phyloP scores from a whole-genome alignment of 2,329 filamentous ascomycete species.

The Ceratocystis cacaofunesta region DNA sequence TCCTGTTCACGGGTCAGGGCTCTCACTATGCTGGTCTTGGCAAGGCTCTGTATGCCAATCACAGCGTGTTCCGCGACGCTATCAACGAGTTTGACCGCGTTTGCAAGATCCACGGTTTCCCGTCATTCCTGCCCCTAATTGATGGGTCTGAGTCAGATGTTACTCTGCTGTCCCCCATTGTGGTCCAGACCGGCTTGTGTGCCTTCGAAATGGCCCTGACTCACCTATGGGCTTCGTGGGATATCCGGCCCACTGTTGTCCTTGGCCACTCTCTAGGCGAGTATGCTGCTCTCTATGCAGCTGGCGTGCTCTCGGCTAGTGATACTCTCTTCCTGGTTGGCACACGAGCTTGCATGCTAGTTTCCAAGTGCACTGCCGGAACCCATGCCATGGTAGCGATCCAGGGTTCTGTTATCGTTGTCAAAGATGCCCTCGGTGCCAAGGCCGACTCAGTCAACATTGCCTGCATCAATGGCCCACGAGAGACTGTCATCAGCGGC shows the following conservation, averaged over 20 bases:
- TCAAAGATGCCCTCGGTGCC: slow-evolving; percentile 37
- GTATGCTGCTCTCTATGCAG: slow-evolving; percentile 56
- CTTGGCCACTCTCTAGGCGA: slow-evolving; percentile 54
- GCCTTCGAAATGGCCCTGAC: slow-evolving; percentile 44
- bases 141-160: slow-evolving; percentile 31
- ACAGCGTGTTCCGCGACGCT: slow-evolving; percentile 34
- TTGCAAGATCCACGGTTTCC: slow-evolving; percentile 36
- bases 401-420: slow-evolving; percentile 34
- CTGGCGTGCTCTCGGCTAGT: slow-evolving; percentile 54
- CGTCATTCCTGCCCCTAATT: slow-evolving; percentile 37
- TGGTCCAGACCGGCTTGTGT: slow-evolving; percentile 39
- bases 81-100: slow-evolving; percentile 44
- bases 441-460: slow-evolving; percentile 30
- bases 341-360: slow-evolving; percentile 47
- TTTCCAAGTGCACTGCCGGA: slow-evolving; percentile 47
- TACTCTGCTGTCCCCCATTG: slow-evolving; percentile 32
- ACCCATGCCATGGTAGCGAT: slow-evolving; percentile 47
- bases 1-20: slow-evolving; percentile 44
- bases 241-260: slow-evolving; percentile 39
- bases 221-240: slow-evolving; percentile 41
- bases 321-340: slow-evolving; percentile 62
- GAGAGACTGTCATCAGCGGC: slow-evolving; percentile 56
- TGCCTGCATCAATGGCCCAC: slow-evolving; percentile 62
- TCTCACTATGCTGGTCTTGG: slow-evolving; percentile 38
- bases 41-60: slow-evolving; percentile 34